Evolutionary conservation across 345 rosid species (phyloP).

Genomic region (Acer campestre): DNA sequence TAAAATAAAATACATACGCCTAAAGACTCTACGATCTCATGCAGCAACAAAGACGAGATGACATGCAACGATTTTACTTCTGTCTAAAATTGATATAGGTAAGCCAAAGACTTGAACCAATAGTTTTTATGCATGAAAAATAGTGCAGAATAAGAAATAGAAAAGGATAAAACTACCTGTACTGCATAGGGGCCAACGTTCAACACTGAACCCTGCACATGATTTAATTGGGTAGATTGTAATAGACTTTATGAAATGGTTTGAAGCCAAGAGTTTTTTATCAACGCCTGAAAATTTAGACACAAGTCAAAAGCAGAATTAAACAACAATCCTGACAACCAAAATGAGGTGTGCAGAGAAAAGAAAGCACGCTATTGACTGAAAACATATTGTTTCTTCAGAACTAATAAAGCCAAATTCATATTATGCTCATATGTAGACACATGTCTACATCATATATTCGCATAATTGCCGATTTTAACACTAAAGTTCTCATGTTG

Average conservation of each 20-base stretch:
- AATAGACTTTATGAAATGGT: conserved; percentile 59
- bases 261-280: conserved; percentile 27
- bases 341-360: not conserved
- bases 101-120: not conserved
- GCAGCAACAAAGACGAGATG: not conserved
- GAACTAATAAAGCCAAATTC: not conserved
- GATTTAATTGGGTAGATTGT: conserved; percentile 88
- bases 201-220: conserved; percentile 80
- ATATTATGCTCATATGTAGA: not conserved
- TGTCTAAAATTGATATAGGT: not conserved
- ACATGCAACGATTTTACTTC: not conserved
- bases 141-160: not conserved
- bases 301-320: conserved; percentile 16
- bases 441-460: not conserved
- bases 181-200: conserved; percentile 81
- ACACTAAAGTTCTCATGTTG: no score
- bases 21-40: not conserved
- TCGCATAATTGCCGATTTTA: no score
- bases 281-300: conserved; percentile 47
- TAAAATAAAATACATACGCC: not conserved
- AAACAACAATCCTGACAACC: not conserved
- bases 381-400: not conserved
- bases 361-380: not conserved
- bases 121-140: not conserved
- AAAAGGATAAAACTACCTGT: conserved; percentile 55